phyloP scores from a whole-genome alignment of 2,329 filamentous ascomycete species.

The Neoarthrinium moseri region DNA sequence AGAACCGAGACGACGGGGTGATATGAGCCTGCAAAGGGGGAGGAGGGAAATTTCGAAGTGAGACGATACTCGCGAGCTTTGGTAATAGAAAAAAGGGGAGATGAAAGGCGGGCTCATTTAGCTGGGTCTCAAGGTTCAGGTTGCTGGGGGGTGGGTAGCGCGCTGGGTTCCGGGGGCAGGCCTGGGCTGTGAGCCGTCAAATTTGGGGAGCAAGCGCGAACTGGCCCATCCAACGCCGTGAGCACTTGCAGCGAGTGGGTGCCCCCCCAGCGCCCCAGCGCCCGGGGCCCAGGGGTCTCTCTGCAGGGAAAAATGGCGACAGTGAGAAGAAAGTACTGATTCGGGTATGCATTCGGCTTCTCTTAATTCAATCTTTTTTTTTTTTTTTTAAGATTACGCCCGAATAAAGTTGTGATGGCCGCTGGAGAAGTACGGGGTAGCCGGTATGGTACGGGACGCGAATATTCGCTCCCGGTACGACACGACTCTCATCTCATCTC shows the following conservation, averaged over 20 bases:
- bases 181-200: conserved; percentile 1
- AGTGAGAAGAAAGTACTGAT: no score
- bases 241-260: background rate
- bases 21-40: conserved; percentile 7
- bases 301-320: no score
- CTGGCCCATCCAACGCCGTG: conserved; percentile 2
- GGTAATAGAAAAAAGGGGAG: conserved; percentile 10
- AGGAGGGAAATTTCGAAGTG: conserved; percentile 6
- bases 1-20: background rate
- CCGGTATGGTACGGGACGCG: no score
- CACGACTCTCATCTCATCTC: no score
- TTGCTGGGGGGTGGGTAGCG: conserved; percentile 4
- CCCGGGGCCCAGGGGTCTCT: background rate
- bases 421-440: no score
- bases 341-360: no score
- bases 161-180: conserved; percentile 6
- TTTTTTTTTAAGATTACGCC: no score
- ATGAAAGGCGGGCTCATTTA: conserved; percentile 10
- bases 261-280: background rate
- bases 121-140: conserved; percentile 6
- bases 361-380: no score
- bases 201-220: conserved; percentile 3
- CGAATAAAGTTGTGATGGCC: no score
- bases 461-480: no score
- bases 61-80: conserved; percentile 7